phyloP scores from a whole-genome alignment of 2,329 filamentous ascomycete species.

The Lasiodiplodia sp. region DNA sequence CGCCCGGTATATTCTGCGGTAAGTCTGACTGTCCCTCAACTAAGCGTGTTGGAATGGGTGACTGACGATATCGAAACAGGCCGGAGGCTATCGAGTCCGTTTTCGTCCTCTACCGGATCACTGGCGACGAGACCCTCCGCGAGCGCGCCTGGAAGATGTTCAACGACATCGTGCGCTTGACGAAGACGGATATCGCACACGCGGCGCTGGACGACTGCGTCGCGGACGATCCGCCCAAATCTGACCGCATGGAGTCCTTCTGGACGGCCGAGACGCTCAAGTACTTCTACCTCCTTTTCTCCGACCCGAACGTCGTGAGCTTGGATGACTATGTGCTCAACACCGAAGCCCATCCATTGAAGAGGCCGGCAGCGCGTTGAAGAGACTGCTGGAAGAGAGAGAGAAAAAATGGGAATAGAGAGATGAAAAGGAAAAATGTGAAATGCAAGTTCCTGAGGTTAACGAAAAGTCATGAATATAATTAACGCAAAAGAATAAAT shows the following conservation, averaged over 20 bases:
- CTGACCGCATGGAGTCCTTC: constrained; percentile 58
- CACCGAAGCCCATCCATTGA: constrained; percentile 28
- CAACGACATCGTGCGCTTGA: constrained; percentile 51
- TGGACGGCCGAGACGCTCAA: constrained; percentile 60
- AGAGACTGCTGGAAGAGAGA: not conserved
- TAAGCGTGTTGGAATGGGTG: no score
- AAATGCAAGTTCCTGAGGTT: not conserved
- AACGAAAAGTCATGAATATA: no score
- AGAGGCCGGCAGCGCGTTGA: not conserved
- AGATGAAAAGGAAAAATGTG: not conserved
- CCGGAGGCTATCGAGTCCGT: constrained; percentile 68
- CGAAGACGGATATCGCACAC: constrained; percentile 54
- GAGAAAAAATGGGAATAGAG: not conserved
- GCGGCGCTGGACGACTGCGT: constrained; percentile 54
- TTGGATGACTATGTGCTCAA: constrained; percentile 58
- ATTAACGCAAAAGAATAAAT: no score
- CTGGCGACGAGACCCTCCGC: constrained; percentile 58
- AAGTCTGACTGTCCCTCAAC: not conserved
- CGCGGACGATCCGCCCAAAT: constrained; percentile 43
- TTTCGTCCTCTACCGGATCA: constrained; percentile 67
- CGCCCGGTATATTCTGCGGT: not conserved
- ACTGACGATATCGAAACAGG: not conserved
- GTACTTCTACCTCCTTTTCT: constrained; percentile 58
- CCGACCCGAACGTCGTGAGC: constrained; percentile 50
- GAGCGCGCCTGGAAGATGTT: constrained; percentile 60